These are phyloP conservation scores for Epithele typhae DNA, from an alignment of 768 basidiomycete genomes.

Conservation along the genomic window DNA sequence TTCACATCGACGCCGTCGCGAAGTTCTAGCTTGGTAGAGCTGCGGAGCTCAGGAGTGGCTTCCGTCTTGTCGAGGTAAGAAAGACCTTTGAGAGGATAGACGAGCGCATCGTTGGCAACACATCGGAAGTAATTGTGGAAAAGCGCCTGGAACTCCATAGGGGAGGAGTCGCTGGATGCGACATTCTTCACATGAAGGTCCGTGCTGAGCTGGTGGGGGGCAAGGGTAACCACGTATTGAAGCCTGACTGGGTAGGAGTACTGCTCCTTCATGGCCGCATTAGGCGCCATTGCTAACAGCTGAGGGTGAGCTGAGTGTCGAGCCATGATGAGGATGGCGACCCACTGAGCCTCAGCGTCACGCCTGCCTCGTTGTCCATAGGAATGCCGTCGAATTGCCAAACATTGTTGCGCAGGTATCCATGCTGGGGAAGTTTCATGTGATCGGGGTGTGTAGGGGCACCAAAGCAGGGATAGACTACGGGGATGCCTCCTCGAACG, in stretches of 20 bases:
- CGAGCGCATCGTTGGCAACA: conserved; percentile 51
- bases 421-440: conserved; percentile 73
- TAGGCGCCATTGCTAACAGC: conserved; percentile 69
- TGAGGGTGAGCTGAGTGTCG: background rate
- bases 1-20: conserved; percentile 64
- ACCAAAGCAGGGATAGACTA: conserved; percentile 89
- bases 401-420: conserved; percentile 75
- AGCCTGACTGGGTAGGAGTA: conserved; percentile 71
- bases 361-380: conserved; percentile 63
- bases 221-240: conserved; percentile 76
- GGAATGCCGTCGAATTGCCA: conserved; percentile 70
- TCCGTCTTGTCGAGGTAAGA: conserved; percentile 83
- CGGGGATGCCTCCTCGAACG: conserved; percentile 51
- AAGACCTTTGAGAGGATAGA: conserved; percentile 61
- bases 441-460: conserved; percentile 75
- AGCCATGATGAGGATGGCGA: conserved; percentile 2
- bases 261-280: conserved; percentile 46
- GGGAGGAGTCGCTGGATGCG: conserved; percentile 38
- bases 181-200: conserved; percentile 79
- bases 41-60: conserved; percentile 43
- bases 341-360: conserved; percentile 78
- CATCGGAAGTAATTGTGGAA: conserved; percentile 87
- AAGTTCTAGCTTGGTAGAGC: conserved; percentile 49
- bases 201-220: conserved; percentile 68
- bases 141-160: conserved; percentile 85